Conservation (phyloP, 164 flowering plant species). For the Stephania japonica region DNA sequence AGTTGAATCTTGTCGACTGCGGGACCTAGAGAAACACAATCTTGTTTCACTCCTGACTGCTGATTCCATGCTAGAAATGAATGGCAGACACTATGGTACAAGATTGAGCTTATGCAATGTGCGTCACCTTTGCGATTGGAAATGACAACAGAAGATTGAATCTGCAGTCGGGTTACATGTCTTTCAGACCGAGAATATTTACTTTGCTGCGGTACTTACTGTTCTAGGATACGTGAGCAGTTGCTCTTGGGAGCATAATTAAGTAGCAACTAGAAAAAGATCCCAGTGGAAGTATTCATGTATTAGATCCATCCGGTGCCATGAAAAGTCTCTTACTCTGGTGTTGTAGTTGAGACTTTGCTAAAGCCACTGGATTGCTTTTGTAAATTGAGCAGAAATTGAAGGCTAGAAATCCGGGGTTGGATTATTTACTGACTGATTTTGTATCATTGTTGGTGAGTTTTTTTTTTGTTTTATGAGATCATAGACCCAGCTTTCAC, state of each 20-base stretch:
- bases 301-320: not conserved
- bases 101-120: not conserved
- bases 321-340: not conserved
- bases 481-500: no score
- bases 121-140: not conserved
- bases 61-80: not conserved
- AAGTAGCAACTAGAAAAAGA: not conserved
- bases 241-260: not conserved
- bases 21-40: not conserved
- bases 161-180: not conserved
- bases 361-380: slow-evolving; percentile 1
- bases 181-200: not conserved
- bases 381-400: not conserved
- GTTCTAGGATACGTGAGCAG: not conserved
- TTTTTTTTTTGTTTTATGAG: no score
- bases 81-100: not conserved
- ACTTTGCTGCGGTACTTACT: not conserved
- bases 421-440: not conserved
- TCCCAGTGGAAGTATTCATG: not conserved
- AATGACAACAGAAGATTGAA: not conserved
- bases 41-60: not conserved
- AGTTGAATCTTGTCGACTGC: not conserved
- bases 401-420: not conserved
- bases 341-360: not conserved
- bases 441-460: not conserved